Conservation (phyloP, 352 stramenopile genomes). For the Globisporangium emineosum region DNA sequence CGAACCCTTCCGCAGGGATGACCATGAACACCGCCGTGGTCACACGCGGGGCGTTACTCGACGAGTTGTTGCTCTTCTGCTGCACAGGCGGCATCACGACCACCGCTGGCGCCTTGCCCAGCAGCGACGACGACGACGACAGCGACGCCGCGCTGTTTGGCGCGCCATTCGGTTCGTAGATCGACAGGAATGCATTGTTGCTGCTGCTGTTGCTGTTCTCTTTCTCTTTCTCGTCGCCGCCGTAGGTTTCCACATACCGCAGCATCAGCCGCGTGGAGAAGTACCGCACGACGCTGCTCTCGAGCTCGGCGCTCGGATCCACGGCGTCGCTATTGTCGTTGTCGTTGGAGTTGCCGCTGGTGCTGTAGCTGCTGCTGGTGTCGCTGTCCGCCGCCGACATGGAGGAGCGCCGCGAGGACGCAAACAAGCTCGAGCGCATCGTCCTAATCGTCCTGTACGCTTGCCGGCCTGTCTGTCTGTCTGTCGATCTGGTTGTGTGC, state of each 20-base stretch:
- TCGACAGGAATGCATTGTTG: constrained; percentile 18
- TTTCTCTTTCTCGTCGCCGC: not conserved
- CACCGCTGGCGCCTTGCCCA: constrained; percentile 26
- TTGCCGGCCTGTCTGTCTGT: not conserved
- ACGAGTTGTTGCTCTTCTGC: not conserved
- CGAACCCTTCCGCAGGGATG: constrained; percentile 36
- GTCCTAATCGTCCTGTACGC: not conserved
- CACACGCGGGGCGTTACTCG: not conserved
- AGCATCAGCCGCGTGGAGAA: constrained; percentile 33
- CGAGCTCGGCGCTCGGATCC: constrained; percentile 15
- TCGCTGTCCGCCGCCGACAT: not conserved
- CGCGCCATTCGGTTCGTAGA: constrained; percentile 18
- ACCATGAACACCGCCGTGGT: constrained; percentile 32
- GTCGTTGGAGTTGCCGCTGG: not conserved
- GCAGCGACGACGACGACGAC: constrained; percentile 10
- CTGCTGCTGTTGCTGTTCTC: not conserved
- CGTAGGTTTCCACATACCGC: constrained; percentile 12
- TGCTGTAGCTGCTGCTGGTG: not conserved
- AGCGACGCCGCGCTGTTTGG: not conserved
- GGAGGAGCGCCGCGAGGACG: constrained; percentile 2
- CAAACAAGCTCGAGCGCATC: constrained; percentile 15
- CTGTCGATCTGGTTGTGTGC: not conserved
- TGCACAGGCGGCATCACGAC: constrained; percentile 24
- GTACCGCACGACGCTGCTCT: constrained; percentile 35
- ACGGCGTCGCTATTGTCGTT: not conserved